Conservation (phyloP, 202 grass and related monocot species). For the Panicum hallii region DNA sequence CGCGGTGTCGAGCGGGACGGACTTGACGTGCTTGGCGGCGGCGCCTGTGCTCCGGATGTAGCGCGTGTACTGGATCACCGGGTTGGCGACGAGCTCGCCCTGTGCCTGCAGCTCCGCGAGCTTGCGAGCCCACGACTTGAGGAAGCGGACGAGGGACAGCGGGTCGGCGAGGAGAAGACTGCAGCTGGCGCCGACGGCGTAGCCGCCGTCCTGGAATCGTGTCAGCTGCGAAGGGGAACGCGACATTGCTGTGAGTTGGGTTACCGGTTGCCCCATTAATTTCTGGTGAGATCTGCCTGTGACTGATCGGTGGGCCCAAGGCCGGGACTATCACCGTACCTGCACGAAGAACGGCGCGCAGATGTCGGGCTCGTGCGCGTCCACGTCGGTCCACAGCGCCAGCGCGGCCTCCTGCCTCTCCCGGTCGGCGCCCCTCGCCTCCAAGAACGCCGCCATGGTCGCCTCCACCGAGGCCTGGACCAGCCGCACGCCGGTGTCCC, state of each 20-base stretch:
- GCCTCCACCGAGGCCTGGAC: constrained; percentile 66
- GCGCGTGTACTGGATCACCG: constrained; percentile 55
- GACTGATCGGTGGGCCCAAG: background rate
- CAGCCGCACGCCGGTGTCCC: constrained; percentile 68
- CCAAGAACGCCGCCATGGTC: constrained; percentile 61
- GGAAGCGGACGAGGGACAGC: constrained; percentile 57
- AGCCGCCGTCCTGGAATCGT: constrained; percentile 65
- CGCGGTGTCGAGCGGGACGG: constrained; percentile 33
- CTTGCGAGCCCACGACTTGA: constrained; percentile 62
- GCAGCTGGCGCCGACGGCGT: constrained; percentile 66
- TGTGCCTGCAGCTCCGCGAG: constrained; percentile 53
- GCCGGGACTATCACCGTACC: constrained; percentile 14
- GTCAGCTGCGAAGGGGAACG: constrained; percentile 60
- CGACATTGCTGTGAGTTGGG: background rate
- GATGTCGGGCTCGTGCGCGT: constrained; percentile 57
- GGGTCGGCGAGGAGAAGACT: constrained; percentile 75
- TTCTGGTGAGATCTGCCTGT: background rate
- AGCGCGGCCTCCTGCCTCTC: constrained; percentile 48
- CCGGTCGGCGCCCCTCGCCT: constrained; percentile 24
- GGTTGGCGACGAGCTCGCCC: constrained; percentile 35
- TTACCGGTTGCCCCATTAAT: background rate
- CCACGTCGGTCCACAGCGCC: constrained; percentile 62
- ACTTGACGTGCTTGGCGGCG: constrained; percentile 49
- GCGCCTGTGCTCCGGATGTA: constrained; percentile 55
- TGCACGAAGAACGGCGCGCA: constrained; percentile 69